Conservation (phyloP, 2,329 filamentous ascomycete species). For the Pestalotiopsis sp. region DNA sequence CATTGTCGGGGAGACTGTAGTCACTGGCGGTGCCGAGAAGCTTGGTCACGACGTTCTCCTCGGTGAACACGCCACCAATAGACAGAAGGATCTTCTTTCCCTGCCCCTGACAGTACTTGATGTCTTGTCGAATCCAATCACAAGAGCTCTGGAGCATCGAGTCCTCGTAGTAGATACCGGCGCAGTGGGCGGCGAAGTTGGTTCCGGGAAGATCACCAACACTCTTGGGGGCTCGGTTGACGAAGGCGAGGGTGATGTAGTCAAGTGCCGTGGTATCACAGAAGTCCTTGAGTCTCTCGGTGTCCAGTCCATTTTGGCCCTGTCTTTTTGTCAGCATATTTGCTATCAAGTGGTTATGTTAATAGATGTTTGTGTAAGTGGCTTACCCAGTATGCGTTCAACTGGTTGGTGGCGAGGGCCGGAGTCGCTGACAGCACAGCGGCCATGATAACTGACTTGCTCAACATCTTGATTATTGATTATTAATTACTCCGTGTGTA, state of each 20-base stretch:
- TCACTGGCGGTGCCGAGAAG: constrained; percentile 20
- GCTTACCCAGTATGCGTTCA: constrained; percentile 29
- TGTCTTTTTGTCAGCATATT: constrained; percentile 2
- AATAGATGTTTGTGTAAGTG: neutral
- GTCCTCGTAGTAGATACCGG: constrained; percentile 30
- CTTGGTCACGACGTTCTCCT: constrained; percentile 23
- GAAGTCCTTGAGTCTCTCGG: constrained; percentile 22
- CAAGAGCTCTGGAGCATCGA: constrained; percentile 21
- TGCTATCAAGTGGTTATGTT: neutral
- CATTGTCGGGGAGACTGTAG: constrained; percentile 26
- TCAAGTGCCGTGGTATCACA: constrained; percentile 38
- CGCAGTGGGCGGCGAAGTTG: constrained; percentile 41
- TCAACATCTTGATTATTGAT: constrained; percentile 20
- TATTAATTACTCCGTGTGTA: constrained; percentile 15
- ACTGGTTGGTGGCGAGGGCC: constrained; percentile 19
- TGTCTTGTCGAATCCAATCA: constrained; percentile 24
- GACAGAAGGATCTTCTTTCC: constrained; percentile 67
- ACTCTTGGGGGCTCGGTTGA: constrained; percentile 39
- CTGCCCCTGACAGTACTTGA: constrained; percentile 52
- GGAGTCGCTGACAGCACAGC: constrained; percentile 22
- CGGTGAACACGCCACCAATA: constrained; percentile 51
- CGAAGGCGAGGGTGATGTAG: constrained; percentile 40
- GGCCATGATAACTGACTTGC: constrained; percentile 20
- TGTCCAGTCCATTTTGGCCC: constrained; percentile 21
- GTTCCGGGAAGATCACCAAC: constrained; percentile 32